A percentile compares a stretch with the other conserved stretches of the same genome.
Conservation (phyloP, 768 basidiomycete species). For the Hysterangium stoloniferum region DNA sequence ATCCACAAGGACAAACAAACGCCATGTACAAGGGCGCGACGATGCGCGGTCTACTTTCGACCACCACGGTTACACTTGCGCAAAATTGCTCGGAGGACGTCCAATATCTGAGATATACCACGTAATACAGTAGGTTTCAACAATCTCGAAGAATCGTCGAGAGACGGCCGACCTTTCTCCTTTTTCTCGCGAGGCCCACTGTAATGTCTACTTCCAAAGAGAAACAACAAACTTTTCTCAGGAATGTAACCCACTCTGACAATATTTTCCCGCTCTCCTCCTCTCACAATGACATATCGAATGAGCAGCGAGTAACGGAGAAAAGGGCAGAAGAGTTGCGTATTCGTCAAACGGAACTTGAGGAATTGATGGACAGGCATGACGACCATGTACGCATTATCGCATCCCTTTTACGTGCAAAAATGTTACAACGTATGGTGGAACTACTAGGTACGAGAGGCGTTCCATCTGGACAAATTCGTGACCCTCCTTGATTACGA, state of each 20-base stretch:
- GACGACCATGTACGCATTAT: constrained; percentile 59
- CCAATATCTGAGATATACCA: neutral
- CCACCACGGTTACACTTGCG: constrained; percentile 7
- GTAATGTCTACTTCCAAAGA: constrained; percentile 4
- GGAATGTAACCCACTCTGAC: neutral
- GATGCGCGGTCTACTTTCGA: constrained; percentile 12
- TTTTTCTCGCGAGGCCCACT: neutral
- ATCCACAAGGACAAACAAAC: constrained; percentile 12
- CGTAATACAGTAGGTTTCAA: neutral
- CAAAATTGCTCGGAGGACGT: neutral
- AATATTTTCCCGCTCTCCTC: too few relatives aligned
- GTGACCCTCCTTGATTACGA: constrained; percentile 69
- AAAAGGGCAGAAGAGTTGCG: constrained; percentile 38
- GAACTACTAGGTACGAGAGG: constrained; percentile 60
- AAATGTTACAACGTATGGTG: constrained; percentile 2
- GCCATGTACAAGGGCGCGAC: constrained; percentile 7
- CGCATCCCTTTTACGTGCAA: neutral
- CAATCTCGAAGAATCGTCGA: neutral
- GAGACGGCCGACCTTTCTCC: constrained; percentile 2
- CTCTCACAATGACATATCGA: neutral
- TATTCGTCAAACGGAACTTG: constrained; percentile 52
- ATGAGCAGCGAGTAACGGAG: constrained; percentile 2
- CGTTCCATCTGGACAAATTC: constrained; percentile 84
- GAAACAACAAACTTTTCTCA: neutral
- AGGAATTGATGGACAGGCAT: constrained; percentile 53